Percentiles rank a stretch among this genome's conserved stretches.
Conservation (phyloP, 2,329 filamentous ascomycete genomes). For the Colletotrichum tropicicola region DNA sequence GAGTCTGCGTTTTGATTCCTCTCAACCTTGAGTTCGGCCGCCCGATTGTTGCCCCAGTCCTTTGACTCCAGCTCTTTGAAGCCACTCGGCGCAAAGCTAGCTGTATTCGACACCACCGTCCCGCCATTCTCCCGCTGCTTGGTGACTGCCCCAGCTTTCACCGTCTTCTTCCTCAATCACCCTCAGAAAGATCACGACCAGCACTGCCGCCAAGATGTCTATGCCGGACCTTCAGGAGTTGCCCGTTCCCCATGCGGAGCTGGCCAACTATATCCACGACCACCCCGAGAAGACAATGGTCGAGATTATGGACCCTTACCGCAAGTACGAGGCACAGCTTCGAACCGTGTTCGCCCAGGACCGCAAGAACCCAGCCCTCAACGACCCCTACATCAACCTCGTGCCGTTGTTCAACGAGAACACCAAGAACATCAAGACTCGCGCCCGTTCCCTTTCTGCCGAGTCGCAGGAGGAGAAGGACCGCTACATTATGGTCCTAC, state of each 20-base stretch:
- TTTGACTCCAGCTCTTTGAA: no score
- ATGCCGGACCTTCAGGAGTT: conserved; percentile 51
- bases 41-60: no score
- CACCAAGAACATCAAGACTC: conserved; percentile 66
- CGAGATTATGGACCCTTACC: conserved; percentile 72
- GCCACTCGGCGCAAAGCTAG: no score
- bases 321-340: conserved; percentile 72
- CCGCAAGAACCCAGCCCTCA: conserved; percentile 64
- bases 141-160: no score
- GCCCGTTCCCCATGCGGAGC: conserved; percentile 54
- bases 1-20: no score
- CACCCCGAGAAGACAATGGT: conserved; percentile 62
- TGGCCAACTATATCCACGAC: conserved; percentile 62
- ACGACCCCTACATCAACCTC: conserved; percentile 68
- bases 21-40: no score
- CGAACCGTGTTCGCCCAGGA: conserved; percentile 76
- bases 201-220: conserved; percentile 41
- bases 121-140: no score
- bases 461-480: conserved; percentile 70
- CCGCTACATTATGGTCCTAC: conserved; percentile 75
- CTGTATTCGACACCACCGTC: background rate
- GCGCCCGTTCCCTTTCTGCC: conserved; percentile 64
- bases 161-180: no score
- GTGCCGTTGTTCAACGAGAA: conserved; percentile 71
- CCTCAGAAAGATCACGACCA: no score